Conservation (phyloP, 2,329 filamentous ascomycete species). For the Hyphodiscus sp. region DNA sequence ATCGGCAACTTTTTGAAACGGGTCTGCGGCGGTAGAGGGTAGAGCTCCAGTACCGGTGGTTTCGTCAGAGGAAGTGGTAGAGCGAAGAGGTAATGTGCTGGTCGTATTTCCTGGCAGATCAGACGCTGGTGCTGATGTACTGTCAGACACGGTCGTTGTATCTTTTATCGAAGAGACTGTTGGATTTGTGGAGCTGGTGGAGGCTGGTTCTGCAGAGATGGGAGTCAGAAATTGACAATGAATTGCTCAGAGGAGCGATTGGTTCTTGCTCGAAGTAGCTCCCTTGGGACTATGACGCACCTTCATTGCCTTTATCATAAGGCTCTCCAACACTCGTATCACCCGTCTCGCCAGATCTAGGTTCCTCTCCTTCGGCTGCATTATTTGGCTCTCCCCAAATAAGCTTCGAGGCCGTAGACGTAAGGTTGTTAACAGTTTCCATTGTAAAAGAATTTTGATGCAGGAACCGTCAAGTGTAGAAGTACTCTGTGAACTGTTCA, state of each 20-base stretch:
- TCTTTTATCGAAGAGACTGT: slow-evolving; percentile 36
- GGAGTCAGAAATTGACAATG: background rate
- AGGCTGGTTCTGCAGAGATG: slow-evolving; percentile 1
- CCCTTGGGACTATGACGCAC: slow-evolving; percentile 30
- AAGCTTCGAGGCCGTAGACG: slow-evolving; percentile 36
- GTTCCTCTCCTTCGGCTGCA: slow-evolving; percentile 46
- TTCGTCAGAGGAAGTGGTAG: background rate
- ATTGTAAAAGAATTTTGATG: slow-evolving; percentile 34
- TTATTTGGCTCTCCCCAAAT: slow-evolving; percentile 34
- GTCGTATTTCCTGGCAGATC: background rate
- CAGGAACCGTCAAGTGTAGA: background rate
- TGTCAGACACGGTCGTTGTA: background rate
- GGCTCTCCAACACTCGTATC: slow-evolving; percentile 63
- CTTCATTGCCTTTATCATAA: slow-evolving; percentile 72
- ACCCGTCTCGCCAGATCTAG: slow-evolving; percentile 64
- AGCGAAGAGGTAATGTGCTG: background rate
- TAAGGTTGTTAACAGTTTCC: slow-evolving; percentile 57
- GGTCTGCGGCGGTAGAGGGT: slow-evolving; percentile 15
- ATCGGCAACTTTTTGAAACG: slow-evolving; percentile 13
- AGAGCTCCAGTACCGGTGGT: slow-evolving; percentile 13
- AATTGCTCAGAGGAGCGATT: background rate
- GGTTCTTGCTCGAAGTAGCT: too few species aligned
- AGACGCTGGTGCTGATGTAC: background rate
- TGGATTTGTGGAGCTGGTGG: slow-evolving; percentile 20
- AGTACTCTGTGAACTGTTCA: too few species aligned